phyloP scores from a whole-genome alignment of 2,329 filamentous ascomycete genomes.

The Cercospora zeae-maydis region DNA sequence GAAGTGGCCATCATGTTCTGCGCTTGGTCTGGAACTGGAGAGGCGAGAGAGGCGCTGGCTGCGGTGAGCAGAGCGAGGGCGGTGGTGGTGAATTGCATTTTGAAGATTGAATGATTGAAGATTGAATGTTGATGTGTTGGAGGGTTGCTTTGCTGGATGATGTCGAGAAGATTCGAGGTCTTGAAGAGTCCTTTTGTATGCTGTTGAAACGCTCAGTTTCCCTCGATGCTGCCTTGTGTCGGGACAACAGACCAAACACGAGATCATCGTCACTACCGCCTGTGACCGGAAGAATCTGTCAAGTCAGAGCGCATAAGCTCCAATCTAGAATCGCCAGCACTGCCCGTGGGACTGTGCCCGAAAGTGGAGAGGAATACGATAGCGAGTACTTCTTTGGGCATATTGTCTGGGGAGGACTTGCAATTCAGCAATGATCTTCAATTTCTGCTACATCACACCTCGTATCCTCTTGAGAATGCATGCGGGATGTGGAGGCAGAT shows the following conservation, averaged over 20 bases:
- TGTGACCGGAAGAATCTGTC: background rate
- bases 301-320: background rate
- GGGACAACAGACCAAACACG: background rate
- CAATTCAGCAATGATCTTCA: background rate
- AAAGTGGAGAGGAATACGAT: background rate
- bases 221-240: background rate
- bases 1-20: slow-evolving; percentile 19
- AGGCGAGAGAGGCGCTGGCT: slow-evolving; percentile 18
- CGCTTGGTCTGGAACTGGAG: slow-evolving; percentile 10
- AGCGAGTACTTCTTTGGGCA: background rate
- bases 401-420: background rate
- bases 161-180: background rate
- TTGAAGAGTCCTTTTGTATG: background rate
- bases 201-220: background rate
- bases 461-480: background rate
- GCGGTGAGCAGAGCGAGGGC: slow-evolving; percentile 19
- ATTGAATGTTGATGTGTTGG: background rate
- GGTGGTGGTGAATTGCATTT: slow-evolving; percentile 24
- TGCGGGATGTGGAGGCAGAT: background rate
- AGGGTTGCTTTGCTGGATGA: background rate
- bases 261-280: background rate
- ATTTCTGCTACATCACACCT: background rate
- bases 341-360: background rate
- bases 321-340: background rate
- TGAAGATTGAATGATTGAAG: slow-evolving; percentile 11